A percentile compares a stretch with the other conserved stretches of the same genome.
These are phyloP conservation scores for Usnea hakonensis DNA, from an alignment of 495 filamentous ascomycete genomes.

Conservation along the genomic window DNA sequence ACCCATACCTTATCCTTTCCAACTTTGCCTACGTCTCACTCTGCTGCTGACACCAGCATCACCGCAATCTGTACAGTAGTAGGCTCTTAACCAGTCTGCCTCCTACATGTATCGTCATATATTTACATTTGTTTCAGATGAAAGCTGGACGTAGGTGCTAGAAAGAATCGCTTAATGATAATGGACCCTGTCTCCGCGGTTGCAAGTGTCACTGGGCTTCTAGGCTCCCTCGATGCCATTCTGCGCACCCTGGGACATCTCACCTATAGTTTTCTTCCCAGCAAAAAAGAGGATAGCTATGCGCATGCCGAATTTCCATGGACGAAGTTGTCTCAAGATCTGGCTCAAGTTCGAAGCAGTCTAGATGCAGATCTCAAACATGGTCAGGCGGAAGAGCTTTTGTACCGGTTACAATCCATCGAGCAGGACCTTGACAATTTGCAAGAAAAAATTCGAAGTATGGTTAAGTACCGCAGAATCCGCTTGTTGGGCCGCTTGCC, in stretches of 20 bases:
- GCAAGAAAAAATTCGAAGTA: neutral
- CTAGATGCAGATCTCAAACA: neutral
- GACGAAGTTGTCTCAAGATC: neutral
- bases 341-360: neutral
- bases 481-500: neutral
- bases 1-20: too few species aligned
- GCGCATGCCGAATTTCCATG: neutral
- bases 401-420: neutral
- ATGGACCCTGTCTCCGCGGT: neutral
- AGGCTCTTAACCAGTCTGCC: too few species aligned
- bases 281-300: neutral
- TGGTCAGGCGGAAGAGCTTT: neutral
- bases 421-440: neutral
- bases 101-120: too few species aligned
- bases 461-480: neutral
- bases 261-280: neutral
- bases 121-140: too few species aligned
- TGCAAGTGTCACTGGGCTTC: neutral
- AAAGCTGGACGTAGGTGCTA: too few species aligned
- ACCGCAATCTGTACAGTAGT: too few species aligned
- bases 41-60: too few species aligned
- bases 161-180: too few species aligned
- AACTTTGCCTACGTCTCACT: too few species aligned
- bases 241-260: neutral
- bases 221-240: neutral